Evolutionary conservation across 2,329 filamentous ascomycete genomes (phyloP).

Genomic region (Mycosphaerella arachidis): DNA sequence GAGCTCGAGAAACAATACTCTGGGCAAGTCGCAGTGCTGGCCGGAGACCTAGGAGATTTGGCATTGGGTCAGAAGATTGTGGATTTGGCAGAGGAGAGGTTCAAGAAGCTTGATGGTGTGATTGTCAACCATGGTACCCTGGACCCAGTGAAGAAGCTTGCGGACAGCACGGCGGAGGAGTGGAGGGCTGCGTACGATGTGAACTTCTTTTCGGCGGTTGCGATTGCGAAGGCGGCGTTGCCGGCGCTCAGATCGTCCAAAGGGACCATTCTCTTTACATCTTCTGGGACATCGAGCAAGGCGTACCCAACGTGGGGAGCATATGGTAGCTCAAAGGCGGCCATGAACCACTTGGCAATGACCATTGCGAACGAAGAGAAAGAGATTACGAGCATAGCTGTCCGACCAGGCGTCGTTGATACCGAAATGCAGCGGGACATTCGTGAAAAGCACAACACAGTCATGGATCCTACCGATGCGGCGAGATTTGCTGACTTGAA

Average conservation of each 20-base stretch:
- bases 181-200: conserved; percentile 75
- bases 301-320: conserved; percentile 70
- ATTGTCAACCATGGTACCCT: conserved; percentile 85
- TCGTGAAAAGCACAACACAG: conserved; percentile 62
- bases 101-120: conserved; percentile 67
- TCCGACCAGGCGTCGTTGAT: conserved; percentile 77
- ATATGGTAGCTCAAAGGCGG: conserved; percentile 80
- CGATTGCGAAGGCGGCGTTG: conserved; percentile 71
- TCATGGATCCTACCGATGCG: conserved; percentile 56
- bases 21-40: conserved; percentile 49
- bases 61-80: conserved; percentile 58
- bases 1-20: conserved; percentile 52
- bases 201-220: conserved; percentile 81
- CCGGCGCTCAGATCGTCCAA: conserved; percentile 62
- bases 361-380: conserved; percentile 75
- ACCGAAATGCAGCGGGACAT: conserved; percentile 88
- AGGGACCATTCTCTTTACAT: conserved; percentile 72
- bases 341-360: conserved; percentile 70
- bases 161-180: conserved; percentile 61
- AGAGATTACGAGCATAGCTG: conserved; percentile 64
- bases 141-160: conserved; percentile 68
- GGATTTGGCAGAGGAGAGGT: conserved; percentile 60
- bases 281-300: conserved; percentile 67
- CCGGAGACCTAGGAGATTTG: conserved; percentile 55
- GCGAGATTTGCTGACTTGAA: conserved; percentile 66